Base-by-base conservation (phyloP, 495 filamentous ascomycete genomes). In the Hyaloscypha bicolor region DNA sequence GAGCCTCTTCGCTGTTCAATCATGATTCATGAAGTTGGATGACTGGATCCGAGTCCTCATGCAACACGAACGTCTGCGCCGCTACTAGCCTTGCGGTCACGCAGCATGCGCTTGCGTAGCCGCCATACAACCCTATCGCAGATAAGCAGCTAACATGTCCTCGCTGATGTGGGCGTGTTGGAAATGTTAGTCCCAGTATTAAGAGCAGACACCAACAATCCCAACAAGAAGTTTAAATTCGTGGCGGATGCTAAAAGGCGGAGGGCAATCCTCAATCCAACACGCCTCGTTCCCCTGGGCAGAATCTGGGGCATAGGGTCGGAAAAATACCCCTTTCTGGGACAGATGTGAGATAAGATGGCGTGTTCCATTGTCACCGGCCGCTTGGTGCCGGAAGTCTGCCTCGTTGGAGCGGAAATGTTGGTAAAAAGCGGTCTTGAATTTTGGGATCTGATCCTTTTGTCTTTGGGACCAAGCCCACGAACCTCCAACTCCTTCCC, bases 31-130 rank as follows among this genome's bases (percentile, higher is more conserved):
- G n/a, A 22, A 21, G n/a, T 2, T 61, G 37, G 58, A 45, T 30
- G 42, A 61, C 33, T 60, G 30, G n/a, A 21, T 31, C 56, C 56
- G 56, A 25, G 31, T 1, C 31, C n/a, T n/a, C 32, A 60, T 37
- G 30, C 56, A 33, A 35, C 56, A 19, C 56, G 35, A 60, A 37
- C 56, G 32, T 60, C 59, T 62, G 59, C 58, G 65, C 65, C 65
- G 48, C 56, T 21, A 25, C 67, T 65, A 65, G 57, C 67, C 52
- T 29, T 42, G 48, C n/a, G 37, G 30, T 62, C 11, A 65, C 60
- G 57, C 62, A 61, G 21, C 22, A 16, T 67, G 69, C 69, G 69
- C 69, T 71, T 71, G 69, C 69, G 61, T 68, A 68, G 58, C 65
- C 69, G 65, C 69, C 57, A 21, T 9, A 55, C 29, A 55, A 56